phyloP scores from a whole-genome alignment of 1,284 basidiomycete genomes.

The Polyporus tsugae region DNA sequence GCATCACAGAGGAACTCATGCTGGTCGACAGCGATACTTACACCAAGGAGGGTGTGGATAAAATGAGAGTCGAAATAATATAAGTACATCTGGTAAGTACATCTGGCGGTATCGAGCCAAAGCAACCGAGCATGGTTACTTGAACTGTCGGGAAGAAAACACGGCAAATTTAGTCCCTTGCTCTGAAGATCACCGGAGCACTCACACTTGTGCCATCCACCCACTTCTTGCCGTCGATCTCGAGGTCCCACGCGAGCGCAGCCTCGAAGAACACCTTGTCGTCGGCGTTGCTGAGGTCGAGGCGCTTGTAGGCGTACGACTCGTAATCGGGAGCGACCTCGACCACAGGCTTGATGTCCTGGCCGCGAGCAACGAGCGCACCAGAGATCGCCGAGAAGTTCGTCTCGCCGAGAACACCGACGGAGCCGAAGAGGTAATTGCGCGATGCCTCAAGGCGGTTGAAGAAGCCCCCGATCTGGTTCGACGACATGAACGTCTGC shows the following conservation, averaged over 20 bases:
- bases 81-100: conserved; percentile 8
- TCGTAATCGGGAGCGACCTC: conserved; percentile 93
- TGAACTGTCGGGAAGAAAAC: conserved; percentile 39
- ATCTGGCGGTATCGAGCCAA: conserved; percentile 23
- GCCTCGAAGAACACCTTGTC: conserved; percentile 92
- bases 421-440: conserved; percentile 94
- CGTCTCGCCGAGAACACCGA: conserved; percentile 88
- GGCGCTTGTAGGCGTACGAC: conserved; percentile 83
- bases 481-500: conserved; percentile 91
- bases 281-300: conserved; percentile 71
- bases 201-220: conserved; percentile 85
- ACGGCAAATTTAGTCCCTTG: conserved; percentile 4
- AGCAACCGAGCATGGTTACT: conserved; percentile 36
- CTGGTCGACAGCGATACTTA: too few species aligned
- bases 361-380: conserved; percentile 84
- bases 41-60: too few species aligned
- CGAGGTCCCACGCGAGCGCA: conserved; percentile 91
- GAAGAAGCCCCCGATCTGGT: conserved; percentile 95
- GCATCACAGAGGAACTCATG: too few species aligned
- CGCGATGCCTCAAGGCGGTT: conserved; percentile 94
- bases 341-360: conserved; percentile 73
- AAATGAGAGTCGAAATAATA: too few species aligned
- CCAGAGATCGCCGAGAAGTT: conserved; percentile 86
- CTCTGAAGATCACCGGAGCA: conserved; percentile 3
- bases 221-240: conserved; percentile 87